A percentile compares a stretch with the other conserved stretches of the same genome.
Evolutionary conservation across 2,329 filamentous ascomycete genomes (phyloP).

Genomic region (Venturia effusa): DNA sequence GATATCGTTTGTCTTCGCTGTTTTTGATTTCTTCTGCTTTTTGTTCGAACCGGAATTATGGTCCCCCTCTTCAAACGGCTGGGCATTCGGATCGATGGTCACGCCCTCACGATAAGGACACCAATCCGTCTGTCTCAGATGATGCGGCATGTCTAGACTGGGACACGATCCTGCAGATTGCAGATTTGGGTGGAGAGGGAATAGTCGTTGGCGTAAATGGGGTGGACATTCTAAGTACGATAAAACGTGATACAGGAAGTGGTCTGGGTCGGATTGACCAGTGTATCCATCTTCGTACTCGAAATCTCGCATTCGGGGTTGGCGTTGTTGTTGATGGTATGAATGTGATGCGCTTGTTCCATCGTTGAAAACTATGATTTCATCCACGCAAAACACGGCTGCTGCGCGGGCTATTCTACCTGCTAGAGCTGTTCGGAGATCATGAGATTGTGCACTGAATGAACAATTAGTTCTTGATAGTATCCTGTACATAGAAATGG

Average conservation of each 20-base stretch:
- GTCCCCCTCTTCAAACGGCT: not conserved
- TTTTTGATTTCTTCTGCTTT: constrained; percentile 17
- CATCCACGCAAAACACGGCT: constrained; percentile 75
- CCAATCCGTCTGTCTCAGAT: constrained; percentile 66
- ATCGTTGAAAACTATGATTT: constrained; percentile 75
- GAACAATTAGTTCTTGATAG: constrained; percentile 11
- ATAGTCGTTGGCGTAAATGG: constrained; percentile 65
- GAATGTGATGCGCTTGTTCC: constrained; percentile 21
- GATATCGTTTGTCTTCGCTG: not conserved
- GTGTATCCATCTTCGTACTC: constrained; percentile 42
- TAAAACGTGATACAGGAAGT: constrained; percentile 70
- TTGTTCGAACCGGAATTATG: constrained; percentile 7
- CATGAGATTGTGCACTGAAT: constrained; percentile 55
- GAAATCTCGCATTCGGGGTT: constrained; percentile 29
- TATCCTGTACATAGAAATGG: not conserved
- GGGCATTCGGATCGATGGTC: constrained; percentile 31
- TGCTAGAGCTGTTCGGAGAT: constrained; percentile 62
- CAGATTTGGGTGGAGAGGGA: constrained; percentile 70
- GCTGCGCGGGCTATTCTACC: constrained; percentile 71
- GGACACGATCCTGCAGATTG: constrained; percentile 62
- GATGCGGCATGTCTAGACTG: constrained; percentile 75
- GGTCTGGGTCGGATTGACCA: constrained; percentile 62
- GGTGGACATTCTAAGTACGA: constrained; percentile 77
- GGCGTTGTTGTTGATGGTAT: constrained; percentile 9
- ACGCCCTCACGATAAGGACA: constrained; percentile 72